Evolutionary conservation across 106 monocot genomes (phyloP).

Genomic region (Acorus gramineus): DNA sequence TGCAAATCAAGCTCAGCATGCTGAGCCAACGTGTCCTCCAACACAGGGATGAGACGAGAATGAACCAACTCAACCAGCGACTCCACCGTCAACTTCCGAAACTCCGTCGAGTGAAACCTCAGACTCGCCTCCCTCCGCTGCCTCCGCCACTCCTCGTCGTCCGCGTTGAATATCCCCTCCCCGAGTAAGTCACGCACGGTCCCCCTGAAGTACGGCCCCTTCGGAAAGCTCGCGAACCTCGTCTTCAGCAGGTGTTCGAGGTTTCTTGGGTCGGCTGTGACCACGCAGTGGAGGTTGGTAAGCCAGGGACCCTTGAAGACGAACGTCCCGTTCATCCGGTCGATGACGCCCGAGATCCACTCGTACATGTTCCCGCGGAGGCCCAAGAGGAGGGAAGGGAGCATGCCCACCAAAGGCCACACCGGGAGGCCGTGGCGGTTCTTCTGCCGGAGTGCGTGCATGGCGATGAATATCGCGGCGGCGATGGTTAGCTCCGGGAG

Average conservation of each 20-base stretch:
- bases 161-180: not conserved
- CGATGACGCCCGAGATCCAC: not conserved
- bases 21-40: not conserved
- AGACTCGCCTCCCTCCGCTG: not conserved
- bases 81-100: not conserved
- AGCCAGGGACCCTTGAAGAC: not conserved
- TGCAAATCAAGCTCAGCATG: not conserved
- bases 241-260: not conserved
- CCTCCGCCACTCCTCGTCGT: not conserved
- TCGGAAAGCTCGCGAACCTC: conserved; percentile 1
- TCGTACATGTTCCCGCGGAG: conserved; percentile 1
- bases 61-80: conserved; percentile 1
- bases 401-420: conserved; percentile 1
- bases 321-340: not conserved
- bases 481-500: not conserved
- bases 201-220: not conserved
- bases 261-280: conserved; percentile 1
- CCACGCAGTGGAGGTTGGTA: not conserved
- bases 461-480: not conserved
- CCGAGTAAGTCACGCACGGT: not conserved
- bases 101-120: not conserved
- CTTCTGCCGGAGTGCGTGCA: not conserved
- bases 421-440: not conserved
- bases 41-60: not conserved
- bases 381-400: not conserved